Base-by-base conservation (phyloP, 495 filamentous ascomycete species). In the Durotheca rogersii region DNA sequence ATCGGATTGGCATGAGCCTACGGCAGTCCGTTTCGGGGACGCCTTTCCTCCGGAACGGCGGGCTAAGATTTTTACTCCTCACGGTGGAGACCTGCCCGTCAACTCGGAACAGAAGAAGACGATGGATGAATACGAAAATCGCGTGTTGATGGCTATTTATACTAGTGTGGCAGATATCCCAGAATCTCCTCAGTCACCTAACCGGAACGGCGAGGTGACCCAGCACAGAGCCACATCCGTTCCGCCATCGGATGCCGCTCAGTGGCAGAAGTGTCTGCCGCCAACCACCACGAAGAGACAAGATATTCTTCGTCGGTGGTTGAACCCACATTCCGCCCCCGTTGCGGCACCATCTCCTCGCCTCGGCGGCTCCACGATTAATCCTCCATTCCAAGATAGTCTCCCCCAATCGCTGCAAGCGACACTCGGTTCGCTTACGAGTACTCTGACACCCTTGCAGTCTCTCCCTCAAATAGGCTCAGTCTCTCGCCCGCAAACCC, bases 61-160 rank as follows among this genome's bases (percentile, higher is more conserved):
- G 2, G 58, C 68, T 7, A 72, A 71, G 38, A 82, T 79, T 35
- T 89, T 75, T 58, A 68, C 75, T 14, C 86, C 81, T 14, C 81
- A 84, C 37, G 85, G 82, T 37, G 90, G 89, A 3, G 57, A 68
- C 7, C 73, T 75, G 25, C 59, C 70, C 3, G 75, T 87, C 6
- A 65, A 70, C 0, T 90, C 85, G 6, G 71, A 79, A 0, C 84
- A 94, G 61, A 83, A 83, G 47, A 73, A 77, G 30, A 72, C 74
- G 3, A 89, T 89, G 62, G 76, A 85, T 20, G 76, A 83, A 40
- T 81, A 87, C 6, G 91, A 95, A 67, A 72, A 75, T 15, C 83
- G 75, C n/a, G 90, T 87, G 17, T 78, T 95, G 23, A 89, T 94
- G 82, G 87, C 85, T 4, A 81, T 90, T 50, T 93, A 95, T 60